Evolutionary conservation across 2,329 filamentous ascomycete genomes (phyloP), one percentile per base, ranked within the genome.

Genomic region (Verticillium klebahnii): DNA sequence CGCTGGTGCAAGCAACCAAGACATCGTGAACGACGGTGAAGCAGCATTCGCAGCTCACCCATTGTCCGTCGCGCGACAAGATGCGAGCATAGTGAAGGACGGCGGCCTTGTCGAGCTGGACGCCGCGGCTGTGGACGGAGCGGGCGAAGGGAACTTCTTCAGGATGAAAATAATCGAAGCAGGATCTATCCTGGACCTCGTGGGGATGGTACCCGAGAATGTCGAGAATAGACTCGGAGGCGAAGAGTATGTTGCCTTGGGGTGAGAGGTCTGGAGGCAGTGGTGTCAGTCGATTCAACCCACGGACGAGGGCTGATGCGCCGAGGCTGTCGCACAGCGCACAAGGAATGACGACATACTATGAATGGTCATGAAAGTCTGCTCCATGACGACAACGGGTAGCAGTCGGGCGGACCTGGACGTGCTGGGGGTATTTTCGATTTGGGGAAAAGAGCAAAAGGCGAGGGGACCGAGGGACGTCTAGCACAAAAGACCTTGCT

Each of bases 1-100:
- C 84, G 70, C 89, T 93, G 14, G 89, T 94, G 71, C 90, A 93
- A 50, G 91, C 91, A 57, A 96, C 91, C 74, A 96, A 80, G 25
- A 95, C 91, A 81, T 96, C 89, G 73, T 96, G 90, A 54, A 96
- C 92, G 52, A 96, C 82, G 5, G 92, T 95, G 73, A 96, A 96
- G 74, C 92, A 93, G 75, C 91, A 95, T 76, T 96, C 92, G 75
- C 91, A 95, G 65, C 85, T 87, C 45, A 94, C 79, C 87, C 89
- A 96, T 60, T 83, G 79, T 17, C 89, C 90, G 69, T 89, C 79
- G 56, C 83, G 86, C 61, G 89, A 85, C 68, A 82, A 83, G 64
- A 96, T 85, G 39, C 86, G 85, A 64, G 88, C 91, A 77, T 96
- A 96, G 64, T 91, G 88, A 62, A 96, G 80, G 19, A 93, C 90